Evolutionary conservation across 129 eudicot genomes (phyloP), one percentile per base, ranked within the genome.

Genomic region (Flaveria brownii): DNA sequence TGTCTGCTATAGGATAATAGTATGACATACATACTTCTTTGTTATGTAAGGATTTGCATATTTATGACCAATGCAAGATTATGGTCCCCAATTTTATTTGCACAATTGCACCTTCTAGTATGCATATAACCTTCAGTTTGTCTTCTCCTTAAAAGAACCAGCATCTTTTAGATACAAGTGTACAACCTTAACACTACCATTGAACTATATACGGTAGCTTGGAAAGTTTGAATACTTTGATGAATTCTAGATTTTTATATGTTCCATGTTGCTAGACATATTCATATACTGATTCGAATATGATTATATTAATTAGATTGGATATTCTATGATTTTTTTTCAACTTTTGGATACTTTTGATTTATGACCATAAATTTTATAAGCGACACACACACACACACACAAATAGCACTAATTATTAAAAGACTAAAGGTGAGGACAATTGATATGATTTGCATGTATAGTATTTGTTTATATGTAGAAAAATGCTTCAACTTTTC

Each of bases 1-100:
- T 71, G 43, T 49, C 43, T n/a, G 62, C 67, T 72, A 36, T 55
- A 55, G 51, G 52, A 54, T 70, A 45, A 4, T 23, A 49, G 17
- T 17, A 17, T 1, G 67, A 25, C 17, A 61, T 26, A 26, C 17
- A 61, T 26, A 1, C 67, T 11, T 26, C 67, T 11, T 26, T 26
- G 41, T 61, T 13, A 61, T 56, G 36, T 30, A 30, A 30, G 36
- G 3, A 30, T 30, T 30, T 30, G 36, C 3, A 30, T 30, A 30
- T 30, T 26, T 30, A 30, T 30, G 36, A 30, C 36, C 36, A 30
- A 30, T 30, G 36, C 36, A 30, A 30, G 36, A 30, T 30, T 30
- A 30, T 30, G 36, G 36, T 30, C 36, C 36, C 36, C 3, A 30
- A 3, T 30, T 30, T 30, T 30, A 30, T 30, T 30, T 30, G 36